These are phyloP conservation scores for Inosperma sp. DNA, from an alignment of 768 basidiomycete genomes.

Conservation along the genomic window DNA sequence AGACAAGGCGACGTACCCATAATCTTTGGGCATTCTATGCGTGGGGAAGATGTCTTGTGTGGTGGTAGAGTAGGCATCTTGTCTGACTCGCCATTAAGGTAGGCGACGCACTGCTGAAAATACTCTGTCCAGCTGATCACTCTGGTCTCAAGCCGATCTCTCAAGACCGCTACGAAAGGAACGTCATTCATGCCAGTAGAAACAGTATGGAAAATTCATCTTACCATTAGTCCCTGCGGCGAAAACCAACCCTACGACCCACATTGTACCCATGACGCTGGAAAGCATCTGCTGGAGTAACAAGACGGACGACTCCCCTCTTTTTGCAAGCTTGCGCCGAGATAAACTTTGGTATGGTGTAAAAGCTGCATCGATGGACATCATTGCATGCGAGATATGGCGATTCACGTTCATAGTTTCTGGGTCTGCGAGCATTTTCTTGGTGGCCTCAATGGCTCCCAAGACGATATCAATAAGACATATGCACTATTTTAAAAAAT, in stretches of 20 bases:
- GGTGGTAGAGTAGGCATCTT: conserved; percentile 8
- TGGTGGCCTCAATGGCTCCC: conserved; percentile 16
- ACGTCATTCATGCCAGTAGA: neutral
- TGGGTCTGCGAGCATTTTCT: conserved; percentile 15
- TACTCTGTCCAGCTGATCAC: conserved; percentile 18
- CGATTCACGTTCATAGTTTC: conserved; percentile 19
- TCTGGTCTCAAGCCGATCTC: conserved; percentile 21
- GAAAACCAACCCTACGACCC: conserved; percentile 13
- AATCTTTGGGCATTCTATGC: conserved; percentile 12
- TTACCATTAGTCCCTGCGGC: conserved; percentile 15
- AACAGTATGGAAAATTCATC: neutral
- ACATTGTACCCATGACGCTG: conserved; percentile 14
- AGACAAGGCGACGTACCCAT: conserved; percentile 12
- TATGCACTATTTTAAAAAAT: conserved; percentile 10
- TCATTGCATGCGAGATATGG: conserved; percentile 16
- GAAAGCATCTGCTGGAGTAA: conserved; percentile 19
- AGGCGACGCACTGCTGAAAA: conserved; percentile 16
- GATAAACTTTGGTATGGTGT: conserved; percentile 16
- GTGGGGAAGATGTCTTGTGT: conserved; percentile 11
- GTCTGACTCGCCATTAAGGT: conserved; percentile 8
- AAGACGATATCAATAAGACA: conserved; percentile 19
- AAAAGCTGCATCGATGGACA: conserved; percentile 14
- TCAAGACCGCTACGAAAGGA: conserved; percentile 7
- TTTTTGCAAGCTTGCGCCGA: conserved; percentile 16
- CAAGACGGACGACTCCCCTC: conserved; percentile 11